Percentiles rank a stretch among this genome's conserved stretches.
phyloP scores from a whole-genome alignment of 331 rosid species.

The Malus hybrid region DNA sequence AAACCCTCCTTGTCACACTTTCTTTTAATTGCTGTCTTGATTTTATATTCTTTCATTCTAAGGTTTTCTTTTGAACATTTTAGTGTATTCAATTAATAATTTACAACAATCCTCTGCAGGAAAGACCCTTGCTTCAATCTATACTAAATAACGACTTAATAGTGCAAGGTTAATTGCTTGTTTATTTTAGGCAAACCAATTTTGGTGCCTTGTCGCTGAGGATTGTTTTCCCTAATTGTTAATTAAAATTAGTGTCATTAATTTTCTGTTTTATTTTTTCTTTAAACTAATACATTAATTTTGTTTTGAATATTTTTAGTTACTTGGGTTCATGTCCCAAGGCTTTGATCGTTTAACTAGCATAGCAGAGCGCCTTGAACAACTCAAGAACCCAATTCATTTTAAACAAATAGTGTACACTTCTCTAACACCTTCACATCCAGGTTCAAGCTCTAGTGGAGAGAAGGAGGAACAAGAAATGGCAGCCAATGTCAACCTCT shows the following conservation, averaged over 20 bases:
- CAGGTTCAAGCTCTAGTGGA: neutral
- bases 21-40: too few species aligned
- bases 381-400: neutral
- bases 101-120: neutral
- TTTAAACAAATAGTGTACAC: neutral
- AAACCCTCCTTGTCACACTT: too few species aligned
- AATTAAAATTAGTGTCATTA: neutral
- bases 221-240: neutral
- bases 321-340: neutral
- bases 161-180: neutral
- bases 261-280: neutral
- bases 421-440: neutral
- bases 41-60: too few species aligned
- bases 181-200: neutral
- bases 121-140: neutral
- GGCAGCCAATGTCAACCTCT: neutral
- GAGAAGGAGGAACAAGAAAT: neutral
- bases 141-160: neutral
- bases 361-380: neutral
- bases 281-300: neutral
- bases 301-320: neutral
- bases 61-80: too few species aligned
- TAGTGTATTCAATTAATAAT: neutral
- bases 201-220: neutral
- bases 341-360: neutral